These are phyloP conservation scores for Phytophthora pinifolia DNA, from an alignment of 352 stramenopile species.

Conservation along the genomic window DNA sequence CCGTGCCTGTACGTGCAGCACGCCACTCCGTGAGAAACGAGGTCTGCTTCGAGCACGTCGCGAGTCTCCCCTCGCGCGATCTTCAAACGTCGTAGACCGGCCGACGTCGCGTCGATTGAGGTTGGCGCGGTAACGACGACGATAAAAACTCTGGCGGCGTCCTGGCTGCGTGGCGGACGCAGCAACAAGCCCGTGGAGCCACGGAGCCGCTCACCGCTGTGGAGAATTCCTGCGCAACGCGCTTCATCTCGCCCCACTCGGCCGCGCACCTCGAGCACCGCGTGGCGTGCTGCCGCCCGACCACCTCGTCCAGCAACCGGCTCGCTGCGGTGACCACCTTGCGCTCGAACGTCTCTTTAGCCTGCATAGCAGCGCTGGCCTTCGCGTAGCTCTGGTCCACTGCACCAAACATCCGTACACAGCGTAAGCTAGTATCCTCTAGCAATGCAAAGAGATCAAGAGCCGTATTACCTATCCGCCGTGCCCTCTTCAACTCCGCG, in stretches of 20 bases:
- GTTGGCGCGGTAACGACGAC: background rate
- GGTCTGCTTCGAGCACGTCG: slow-evolving; percentile 6
- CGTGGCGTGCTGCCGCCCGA: background rate
- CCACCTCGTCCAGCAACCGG: slow-evolving; percentile 22
- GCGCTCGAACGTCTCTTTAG: slow-evolving; percentile 8
- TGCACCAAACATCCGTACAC: slow-evolving; percentile 4
- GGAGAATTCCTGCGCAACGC: slow-evolving; percentile 8
- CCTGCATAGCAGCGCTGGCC: slow-evolving; percentile 9
- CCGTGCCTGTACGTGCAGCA: background rate
- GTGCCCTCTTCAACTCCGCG: slow-evolving; percentile 29
- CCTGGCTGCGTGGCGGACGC: slow-evolving; percentile 5
- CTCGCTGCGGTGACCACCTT: slow-evolving; percentile 8
- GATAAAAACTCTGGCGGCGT: background rate
- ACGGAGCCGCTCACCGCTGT: background rate
- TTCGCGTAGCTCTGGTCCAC: slow-evolving; percentile 21
- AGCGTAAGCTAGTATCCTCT: background rate
- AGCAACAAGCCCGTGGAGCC: slow-evolving; percentile 2
- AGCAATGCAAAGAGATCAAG: background rate
- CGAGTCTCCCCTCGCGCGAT: slow-evolving; percentile 1
- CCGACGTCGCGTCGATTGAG: background rate
- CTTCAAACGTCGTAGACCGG: slow-evolving; percentile 20
- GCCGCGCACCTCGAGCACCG: slow-evolving; percentile 16
- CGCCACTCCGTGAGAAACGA: slow-evolving; percentile 7
- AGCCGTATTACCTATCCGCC: slow-evolving; percentile 37
- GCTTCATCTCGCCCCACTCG: slow-evolving; percentile 21